Evolutionary conservation across 164 flowering plant genomes (phyloP).

Genomic region (Vitis labrusca): DNA sequence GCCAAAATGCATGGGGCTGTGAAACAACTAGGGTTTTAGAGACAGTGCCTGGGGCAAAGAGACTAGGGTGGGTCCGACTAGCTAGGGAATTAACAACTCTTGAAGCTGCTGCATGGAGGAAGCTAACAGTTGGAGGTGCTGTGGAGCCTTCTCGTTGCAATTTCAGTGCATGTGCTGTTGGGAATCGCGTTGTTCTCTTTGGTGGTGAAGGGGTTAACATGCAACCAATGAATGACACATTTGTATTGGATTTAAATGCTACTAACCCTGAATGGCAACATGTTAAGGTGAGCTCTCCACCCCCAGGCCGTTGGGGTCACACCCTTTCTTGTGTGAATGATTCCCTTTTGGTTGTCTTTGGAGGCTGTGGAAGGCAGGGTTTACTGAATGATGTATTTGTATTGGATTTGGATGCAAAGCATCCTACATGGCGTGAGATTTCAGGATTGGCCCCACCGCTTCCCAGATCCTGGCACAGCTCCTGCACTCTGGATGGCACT

Average conservation of each 20-base stretch:
- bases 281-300: conserved; percentile 86
- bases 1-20: conserved; percentile 94
- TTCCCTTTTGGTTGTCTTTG: conserved; percentile 82
- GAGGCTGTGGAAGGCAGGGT: conserved; percentile 90
- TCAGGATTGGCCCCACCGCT: conserved; percentile 84
- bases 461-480: conserved; percentile 98
- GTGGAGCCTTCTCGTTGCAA: conserved; percentile 94
- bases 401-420: conserved; percentile 80
- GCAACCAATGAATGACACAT: conserved; percentile 98
- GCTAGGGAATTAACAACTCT: conserved; percentile 92
- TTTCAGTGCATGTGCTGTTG: conserved; percentile 94
- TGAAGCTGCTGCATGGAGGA: conserved; percentile 92
- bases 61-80: conserved; percentile 80
- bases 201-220: conserved; percentile 96
- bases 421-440: conserved; percentile 91
- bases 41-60: conserved; percentile 83
- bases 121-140: conserved; percentile 84
- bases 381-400: conserved; percentile 88
- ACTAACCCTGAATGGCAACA: conserved; percentile 82
- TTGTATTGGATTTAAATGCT: conserved; percentile 80
- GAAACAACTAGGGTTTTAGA: conserved; percentile 86
- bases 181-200: conserved; percentile 84
- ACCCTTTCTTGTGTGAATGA: conserved; percentile 85
- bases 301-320: conserved; percentile 98
- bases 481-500: conserved; percentile 95